phyloP scores from a whole-genome alignment of 345 rosid genomes.

The Abelmoschus esculentus region DNA sequence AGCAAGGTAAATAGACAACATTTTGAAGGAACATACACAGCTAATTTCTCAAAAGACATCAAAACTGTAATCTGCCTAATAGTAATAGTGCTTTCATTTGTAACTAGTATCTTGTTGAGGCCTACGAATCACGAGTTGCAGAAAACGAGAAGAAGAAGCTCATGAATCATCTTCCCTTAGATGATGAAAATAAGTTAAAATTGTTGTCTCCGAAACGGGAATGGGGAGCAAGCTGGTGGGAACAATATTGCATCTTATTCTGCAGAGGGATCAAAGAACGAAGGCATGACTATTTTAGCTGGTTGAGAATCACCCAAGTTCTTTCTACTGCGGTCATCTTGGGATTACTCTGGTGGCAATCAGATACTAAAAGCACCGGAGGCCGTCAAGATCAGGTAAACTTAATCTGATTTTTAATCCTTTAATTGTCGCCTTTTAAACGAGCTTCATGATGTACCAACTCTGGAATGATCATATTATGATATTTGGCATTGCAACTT shows the following conservation, averaged over 20 bases:
- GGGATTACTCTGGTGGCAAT: slow-evolving; percentile 96
- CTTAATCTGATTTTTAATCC: background rate
- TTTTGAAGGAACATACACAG: background rate
- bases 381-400: slow-evolving; percentile 87
- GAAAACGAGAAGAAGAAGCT: slow-evolving; percentile 80
- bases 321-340: slow-evolving; percentile 75
- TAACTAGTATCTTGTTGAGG: slow-evolving; percentile 76
- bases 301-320: slow-evolving; percentile 93
- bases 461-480: background rate
- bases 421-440: no score
- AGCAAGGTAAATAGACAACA: background rate
- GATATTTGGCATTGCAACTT: background rate
- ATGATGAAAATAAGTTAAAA: slow-evolving; percentile 58
- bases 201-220: slow-evolving; percentile 42
- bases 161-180: slow-evolving; percentile 56
- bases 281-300: slow-evolving; percentile 83
- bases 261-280: slow-evolving; percentile 86
- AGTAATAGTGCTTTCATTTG: slow-evolving; percentile 4
- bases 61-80: slow-evolving; percentile 7
- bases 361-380: slow-evolving; percentile 46
- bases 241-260: slow-evolving; percentile 67
- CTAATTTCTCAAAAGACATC: slow-evolving; percentile 4
- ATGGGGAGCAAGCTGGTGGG: slow-evolving; percentile 94
- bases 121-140: slow-evolving; percentile 70
- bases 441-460: no score